Conservation (phyloP, 2,329 filamentous ascomycete species). For the Graphilbum ipis-grandicollis region DNA sequence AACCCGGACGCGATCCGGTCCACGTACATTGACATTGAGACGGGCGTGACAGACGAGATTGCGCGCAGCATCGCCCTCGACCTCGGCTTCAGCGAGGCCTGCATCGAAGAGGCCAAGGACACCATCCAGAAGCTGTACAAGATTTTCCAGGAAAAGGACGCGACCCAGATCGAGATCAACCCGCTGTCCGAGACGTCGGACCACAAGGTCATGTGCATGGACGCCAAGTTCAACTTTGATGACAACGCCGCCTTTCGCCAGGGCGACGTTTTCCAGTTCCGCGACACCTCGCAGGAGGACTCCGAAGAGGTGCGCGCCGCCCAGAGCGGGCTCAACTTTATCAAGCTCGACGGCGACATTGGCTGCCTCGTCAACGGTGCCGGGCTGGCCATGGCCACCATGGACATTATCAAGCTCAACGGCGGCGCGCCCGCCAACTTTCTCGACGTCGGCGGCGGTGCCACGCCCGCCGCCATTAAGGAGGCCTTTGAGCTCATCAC, state of each 20-base stretch:
- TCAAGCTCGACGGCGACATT: slow-evolving; percentile 98
- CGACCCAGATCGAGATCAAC: slow-evolving; percentile 99
- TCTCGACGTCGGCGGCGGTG: slow-evolving; percentile 94
- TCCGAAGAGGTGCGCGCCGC: slow-evolving; percentile 94
- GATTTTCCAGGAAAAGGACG: slow-evolving; percentile 96
- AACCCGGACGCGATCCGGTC: slow-evolving; percentile 90
- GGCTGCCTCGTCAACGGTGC: slow-evolving; percentile 98
- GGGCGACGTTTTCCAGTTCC: slow-evolving; percentile 87
- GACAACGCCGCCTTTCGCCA: slow-evolving; percentile 98
- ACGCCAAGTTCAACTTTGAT: slow-evolving; percentile 96
- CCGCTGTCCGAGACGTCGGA: slow-evolving; percentile 95
- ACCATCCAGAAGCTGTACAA: slow-evolving; percentile 98
- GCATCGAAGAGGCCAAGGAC: slow-evolving; percentile 84
- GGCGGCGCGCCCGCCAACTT: slow-evolving; percentile 94
- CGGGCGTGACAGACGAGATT: slow-evolving; percentile 88
- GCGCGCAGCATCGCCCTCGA: slow-evolving; percentile 76
- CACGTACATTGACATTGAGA: slow-evolving; percentile 83
- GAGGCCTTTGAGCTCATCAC: slow-evolving; percentile 98
- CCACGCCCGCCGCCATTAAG: slow-evolving; percentile 90
- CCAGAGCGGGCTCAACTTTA: slow-evolving; percentile 93
- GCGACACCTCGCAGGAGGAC: slow-evolving; percentile 91
- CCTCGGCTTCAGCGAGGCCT: slow-evolving; percentile 95
- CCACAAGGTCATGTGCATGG: slow-evolving; percentile 97
- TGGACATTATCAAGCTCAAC: slow-evolving; percentile 99
- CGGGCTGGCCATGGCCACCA: slow-evolving; percentile 98